Percentiles rank a stretch among this genome's conserved stretches.
Conservation (phyloP, 768 basidiomycete species). For the Tricholoma terreum region DNA sequence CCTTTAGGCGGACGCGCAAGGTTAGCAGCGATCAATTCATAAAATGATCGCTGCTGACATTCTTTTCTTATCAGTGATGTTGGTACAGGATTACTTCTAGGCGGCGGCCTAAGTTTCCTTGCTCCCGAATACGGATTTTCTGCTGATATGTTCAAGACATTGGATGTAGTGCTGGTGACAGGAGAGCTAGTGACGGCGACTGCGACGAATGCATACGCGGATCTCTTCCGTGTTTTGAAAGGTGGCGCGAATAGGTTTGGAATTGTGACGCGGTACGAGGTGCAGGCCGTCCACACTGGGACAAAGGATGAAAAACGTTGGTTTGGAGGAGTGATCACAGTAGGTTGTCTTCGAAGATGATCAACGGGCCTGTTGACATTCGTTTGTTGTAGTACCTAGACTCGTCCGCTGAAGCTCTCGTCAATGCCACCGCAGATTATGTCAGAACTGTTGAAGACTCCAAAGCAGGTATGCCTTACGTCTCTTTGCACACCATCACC, state of each 20-base stretch:
- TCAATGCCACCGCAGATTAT: conserved; percentile 35
- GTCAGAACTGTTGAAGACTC: conserved; percentile 8
- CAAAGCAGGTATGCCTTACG: background rate
- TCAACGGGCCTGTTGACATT: background rate
- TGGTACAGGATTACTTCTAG: conserved; percentile 41
- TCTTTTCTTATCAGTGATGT: conserved; percentile 27
- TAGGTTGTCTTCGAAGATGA: conserved; percentile 14
- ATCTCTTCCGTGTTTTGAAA: conserved; percentile 44
- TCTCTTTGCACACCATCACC: too few relatives aligned
- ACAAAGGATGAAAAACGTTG: conserved; percentile 33
- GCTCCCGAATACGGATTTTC: conserved; percentile 38
- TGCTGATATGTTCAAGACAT: conserved; percentile 32
- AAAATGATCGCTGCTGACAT: background rate
- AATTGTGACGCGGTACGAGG: conserved; percentile 42
- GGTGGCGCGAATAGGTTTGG: conserved; percentile 44
- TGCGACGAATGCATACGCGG: conserved; percentile 36
- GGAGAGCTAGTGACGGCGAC: conserved; percentile 41
- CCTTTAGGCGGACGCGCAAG: conserved; percentile 37
- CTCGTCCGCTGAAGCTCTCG: conserved; percentile 34
- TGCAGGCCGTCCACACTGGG: conserved; percentile 38
- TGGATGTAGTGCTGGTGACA: conserved; percentile 41
- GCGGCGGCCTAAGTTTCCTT: conserved; percentile 41
- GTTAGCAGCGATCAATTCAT: conserved; percentile 15
- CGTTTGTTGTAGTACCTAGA: conserved; percentile 30
- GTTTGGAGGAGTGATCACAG: conserved; percentile 37